Conservation (phyloP, 257 asterid species). For the Anisodus tanguticus region DNA sequence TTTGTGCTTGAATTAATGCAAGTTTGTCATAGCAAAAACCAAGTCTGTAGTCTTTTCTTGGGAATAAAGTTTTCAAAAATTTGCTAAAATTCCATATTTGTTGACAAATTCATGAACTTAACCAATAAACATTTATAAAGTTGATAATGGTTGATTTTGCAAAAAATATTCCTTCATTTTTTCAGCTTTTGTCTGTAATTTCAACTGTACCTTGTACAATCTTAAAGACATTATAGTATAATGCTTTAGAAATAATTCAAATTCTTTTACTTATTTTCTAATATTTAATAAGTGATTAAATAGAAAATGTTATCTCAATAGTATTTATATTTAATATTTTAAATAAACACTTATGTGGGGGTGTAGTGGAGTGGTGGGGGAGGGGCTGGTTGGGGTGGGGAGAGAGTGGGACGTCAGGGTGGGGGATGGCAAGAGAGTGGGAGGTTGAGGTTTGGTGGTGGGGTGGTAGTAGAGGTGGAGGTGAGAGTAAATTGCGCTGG, state of each 20-base stretch:
- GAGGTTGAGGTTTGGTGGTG: no score
- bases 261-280: no score
- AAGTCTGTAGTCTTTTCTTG: constrained; percentile 29
- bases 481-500: no score
- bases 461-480: no score
- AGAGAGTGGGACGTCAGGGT: no score
- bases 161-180: constrained; percentile 30
- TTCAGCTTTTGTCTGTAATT: neutral
- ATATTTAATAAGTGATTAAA: no score
- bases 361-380: no score
- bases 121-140: constrained; percentile 18
- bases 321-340: no score
- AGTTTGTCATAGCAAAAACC: neutral
- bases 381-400: no score
- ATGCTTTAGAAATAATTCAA: constrained; percentile 30
- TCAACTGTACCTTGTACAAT: neutral
- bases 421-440: no score
- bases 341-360: neutral
- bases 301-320: neutral
- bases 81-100: constrained; percentile 27
- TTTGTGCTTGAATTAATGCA: constrained; percentile 32
- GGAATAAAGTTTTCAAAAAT: constrained; percentile 30
- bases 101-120: constrained; percentile 52
- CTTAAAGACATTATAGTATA: neutral
- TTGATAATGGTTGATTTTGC: constrained; percentile 48